A percentile compares a stretch with the other conserved stretches of the same genome.
These are phyloP conservation scores for Aspergillaceae sp. DNA, from an alignment of 2,329 filamentous ascomycete species.

Conservation along the genomic window DNA sequence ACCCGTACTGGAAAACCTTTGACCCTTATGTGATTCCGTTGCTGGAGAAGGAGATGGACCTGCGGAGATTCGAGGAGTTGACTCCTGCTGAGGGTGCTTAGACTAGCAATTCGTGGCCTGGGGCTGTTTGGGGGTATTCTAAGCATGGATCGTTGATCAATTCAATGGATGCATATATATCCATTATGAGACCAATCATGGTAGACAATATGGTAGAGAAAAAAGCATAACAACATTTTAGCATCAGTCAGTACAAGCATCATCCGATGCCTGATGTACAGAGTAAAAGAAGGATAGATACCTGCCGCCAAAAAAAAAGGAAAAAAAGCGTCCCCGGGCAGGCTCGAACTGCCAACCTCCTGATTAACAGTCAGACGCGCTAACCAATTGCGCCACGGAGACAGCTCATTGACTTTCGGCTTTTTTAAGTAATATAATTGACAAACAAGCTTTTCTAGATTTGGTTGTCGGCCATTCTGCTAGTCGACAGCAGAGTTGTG, in stretches of 20 bases:
- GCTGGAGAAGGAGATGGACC: constrained; percentile 60
- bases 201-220: too few species aligned
- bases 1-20: constrained; percentile 69
- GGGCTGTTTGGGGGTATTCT: background rate
- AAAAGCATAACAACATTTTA: too few species aligned
- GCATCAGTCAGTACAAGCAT: too few species aligned
- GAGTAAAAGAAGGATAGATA: background rate
- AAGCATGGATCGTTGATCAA: background rate
- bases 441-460: too few species aligned
- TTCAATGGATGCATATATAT: too few species aligned
- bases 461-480: too few species aligned
- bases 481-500: too few species aligned
- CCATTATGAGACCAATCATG: too few species aligned
- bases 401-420: background rate
- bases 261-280: too few species aligned
- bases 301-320: background rate
- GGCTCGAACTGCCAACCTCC: background rate
- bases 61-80: constrained; percentile 60
- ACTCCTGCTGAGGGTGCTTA: constrained; percentile 19
- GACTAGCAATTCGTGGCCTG: background rate
- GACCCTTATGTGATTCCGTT: constrained; percentile 64
- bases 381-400: background rate
- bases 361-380: constrained; percentile 1
- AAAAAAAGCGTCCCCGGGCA: background rate
- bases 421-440: too few species aligned